A percentile compares a stretch with the other conserved stretches of the same genome.
Conservation (phyloP, 441 rosid genomes). For the Aquilaria agallochum region DNA sequence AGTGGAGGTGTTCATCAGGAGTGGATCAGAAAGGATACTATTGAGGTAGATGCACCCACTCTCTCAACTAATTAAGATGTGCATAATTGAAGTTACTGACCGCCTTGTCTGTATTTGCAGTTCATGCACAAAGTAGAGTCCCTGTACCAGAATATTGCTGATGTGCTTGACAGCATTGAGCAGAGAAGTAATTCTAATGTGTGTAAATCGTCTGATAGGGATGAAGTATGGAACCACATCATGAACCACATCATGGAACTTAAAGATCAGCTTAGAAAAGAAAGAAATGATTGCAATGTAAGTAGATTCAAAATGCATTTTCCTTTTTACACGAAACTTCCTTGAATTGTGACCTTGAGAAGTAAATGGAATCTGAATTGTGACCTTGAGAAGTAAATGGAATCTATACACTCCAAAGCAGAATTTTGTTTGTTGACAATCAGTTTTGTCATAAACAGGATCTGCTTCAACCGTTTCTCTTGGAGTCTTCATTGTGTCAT, state of each 20-base stretch:
- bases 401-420: background rate
- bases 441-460: constrained; percentile 32
- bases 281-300: constrained; percentile 66
- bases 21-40: constrained; percentile 77
- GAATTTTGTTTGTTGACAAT: constrained; percentile 11
- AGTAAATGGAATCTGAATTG: too few species aligned
- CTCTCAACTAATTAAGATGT: constrained; percentile 7
- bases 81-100: constrained; percentile 2
- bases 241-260: constrained; percentile 44
- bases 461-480: constrained; percentile 43
- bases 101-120: constrained; percentile 32
- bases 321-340: too few species aligned
- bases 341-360: too few species aligned
- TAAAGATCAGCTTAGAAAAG: constrained; percentile 60
- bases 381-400: too few species aligned
- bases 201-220: constrained; percentile 17
- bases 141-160: constrained; percentile 58
- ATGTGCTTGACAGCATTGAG: constrained; percentile 56
- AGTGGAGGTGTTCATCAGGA: constrained; percentile 50
- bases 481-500: constrained; percentile 33
- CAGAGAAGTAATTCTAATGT: constrained; percentile 44
- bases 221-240: constrained; percentile 6
- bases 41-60: constrained; percentile 40
- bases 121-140: constrained; percentile 57
- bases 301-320: constrained; percentile 19